Percentiles rank a stretch among this genome's conserved stretches.
These are phyloP conservation scores for Ascochyta koolunga DNA, from an alignment of 2,329 filamentous ascomycete species.

Conservation along the genomic window DNA sequence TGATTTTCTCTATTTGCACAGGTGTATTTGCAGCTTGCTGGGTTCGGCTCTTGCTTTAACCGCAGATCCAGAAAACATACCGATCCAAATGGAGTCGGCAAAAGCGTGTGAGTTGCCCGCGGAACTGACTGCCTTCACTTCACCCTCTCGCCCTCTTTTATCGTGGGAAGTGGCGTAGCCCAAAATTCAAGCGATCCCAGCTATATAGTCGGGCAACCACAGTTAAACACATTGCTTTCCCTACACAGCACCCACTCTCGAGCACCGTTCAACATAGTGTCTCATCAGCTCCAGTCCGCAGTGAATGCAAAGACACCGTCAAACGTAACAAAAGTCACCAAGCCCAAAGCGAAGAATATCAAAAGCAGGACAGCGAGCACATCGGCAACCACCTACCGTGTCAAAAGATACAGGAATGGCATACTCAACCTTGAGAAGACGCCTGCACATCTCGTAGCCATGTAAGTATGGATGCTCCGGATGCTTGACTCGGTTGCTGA, in stretches of 20 bases:
- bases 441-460: neutral
- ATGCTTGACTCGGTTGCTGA: neutral
- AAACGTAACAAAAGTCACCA: neutral
- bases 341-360: neutral
- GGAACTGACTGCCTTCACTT: no score
- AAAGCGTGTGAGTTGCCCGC: no score
- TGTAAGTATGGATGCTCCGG: neutral
- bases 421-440: slow-evolving; percentile 1
- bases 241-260: neutral
- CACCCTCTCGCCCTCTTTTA: no score
- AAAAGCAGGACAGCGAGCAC: no score
- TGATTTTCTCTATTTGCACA: no score
- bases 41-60: no score
- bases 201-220: no score
- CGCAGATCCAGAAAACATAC: no score
- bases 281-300: neutral
- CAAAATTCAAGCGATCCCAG: no score
- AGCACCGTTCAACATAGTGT: neutral
- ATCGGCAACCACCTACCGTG: neutral
- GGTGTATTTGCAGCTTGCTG: no score
- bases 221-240: neutral
- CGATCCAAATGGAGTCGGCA: no score
- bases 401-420: neutral
- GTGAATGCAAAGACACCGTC: neutral
- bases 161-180: no score